phyloP scores from a whole-genome alignment of 106 monocot species.

The Phalaenopsis aphrodite region DNA sequence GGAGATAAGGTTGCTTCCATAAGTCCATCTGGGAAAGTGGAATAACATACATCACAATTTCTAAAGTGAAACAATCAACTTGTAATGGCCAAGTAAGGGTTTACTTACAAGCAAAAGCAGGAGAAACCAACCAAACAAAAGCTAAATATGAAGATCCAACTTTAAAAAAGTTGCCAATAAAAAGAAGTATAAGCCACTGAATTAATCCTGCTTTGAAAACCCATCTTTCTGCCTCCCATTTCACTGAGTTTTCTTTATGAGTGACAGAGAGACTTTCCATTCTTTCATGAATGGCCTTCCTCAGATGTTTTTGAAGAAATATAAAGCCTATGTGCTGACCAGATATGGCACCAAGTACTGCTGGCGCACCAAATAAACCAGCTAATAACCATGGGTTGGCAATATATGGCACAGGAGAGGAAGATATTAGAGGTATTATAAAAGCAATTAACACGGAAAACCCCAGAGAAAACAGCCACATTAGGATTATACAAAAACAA shows the following conservation, averaged over 20 bases:
- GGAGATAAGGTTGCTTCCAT: conserved; percentile 96
- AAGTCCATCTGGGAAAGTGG: conserved; percentile 56
- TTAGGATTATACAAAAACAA: conserved; percentile 56
- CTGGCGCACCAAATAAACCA: conserved; percentile 89
- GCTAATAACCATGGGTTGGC: conserved; percentile 69
- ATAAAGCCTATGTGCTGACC: conserved; percentile 92
- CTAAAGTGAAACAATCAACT: background rate
- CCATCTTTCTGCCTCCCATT: conserved; percentile 90
- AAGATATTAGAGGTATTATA: conserved; percentile 46
- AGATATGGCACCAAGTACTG: conserved; percentile 69
- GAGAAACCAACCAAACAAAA: conserved; percentile 82
- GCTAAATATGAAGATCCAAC: conserved; percentile 73
- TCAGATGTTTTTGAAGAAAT: conserved; percentile 49
- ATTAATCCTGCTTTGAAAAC: conserved; percentile 89
- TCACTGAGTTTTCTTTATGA: conserved; percentile 27
- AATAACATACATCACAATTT: conserved; percentile 5
- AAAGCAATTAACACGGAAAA: conserved; percentile 62
- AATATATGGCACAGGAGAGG: conserved; percentile 68
- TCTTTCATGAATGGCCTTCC: conserved; percentile 19
- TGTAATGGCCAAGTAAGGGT: background rate
- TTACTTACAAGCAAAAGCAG: conserved; percentile 90
- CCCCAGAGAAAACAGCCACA: conserved; percentile 66
- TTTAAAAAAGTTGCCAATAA: conserved; percentile 53
- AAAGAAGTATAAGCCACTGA: conserved; percentile 76
- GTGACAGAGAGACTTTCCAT: conserved; percentile 7